A percentile compares a stretch with the other conserved stretches of the same genome.
Evolutionary conservation across 306 rosid genomes (phyloP).

Genomic region (Casuarina glauca): DNA sequence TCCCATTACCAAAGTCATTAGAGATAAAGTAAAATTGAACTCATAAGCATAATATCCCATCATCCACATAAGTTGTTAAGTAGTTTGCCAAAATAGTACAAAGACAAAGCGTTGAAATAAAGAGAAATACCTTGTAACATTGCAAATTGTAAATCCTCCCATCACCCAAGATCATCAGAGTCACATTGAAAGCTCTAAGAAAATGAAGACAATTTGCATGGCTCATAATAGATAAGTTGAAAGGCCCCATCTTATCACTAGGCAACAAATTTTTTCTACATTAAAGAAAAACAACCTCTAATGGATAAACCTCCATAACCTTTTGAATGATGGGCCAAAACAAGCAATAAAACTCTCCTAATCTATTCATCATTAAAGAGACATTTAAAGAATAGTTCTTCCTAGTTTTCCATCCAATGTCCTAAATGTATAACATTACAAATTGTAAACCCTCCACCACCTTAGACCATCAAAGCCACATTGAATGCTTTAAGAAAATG

Average conservation of each 20-base stretch:
- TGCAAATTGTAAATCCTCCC: conserved; percentile 92
- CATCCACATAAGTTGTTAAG: conserved; percentile 4
- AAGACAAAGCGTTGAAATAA: background rate
- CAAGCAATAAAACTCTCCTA: conserved; percentile 72
- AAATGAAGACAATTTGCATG: conserved; percentile 89
- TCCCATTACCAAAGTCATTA: conserved; percentile 92
- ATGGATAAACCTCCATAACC: conserved; percentile 83
- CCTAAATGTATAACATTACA: conserved; percentile 65
- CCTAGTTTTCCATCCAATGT: conserved; percentile 59
- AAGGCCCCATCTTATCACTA: conserved; percentile 86
- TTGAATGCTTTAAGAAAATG: conserved; percentile 75
- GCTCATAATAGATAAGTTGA: conserved; percentile 85
- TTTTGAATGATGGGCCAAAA: conserved; percentile 71
- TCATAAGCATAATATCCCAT: conserved; percentile 12
- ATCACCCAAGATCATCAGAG: conserved; percentile 86
- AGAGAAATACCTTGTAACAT: conserved; percentile 70
- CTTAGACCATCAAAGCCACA: conserved; percentile 82
- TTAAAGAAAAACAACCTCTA: conserved; percentile 85
- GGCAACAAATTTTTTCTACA: conserved; percentile 87
- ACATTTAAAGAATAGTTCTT: conserved; percentile 79
- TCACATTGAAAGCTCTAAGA: conserved; percentile 76
- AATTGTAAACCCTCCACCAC: conserved; percentile 93
- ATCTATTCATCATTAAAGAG: conserved; percentile 80
- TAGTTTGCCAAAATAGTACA: conserved; percentile 14
- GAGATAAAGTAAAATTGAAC: conserved; percentile 34